A percentile compares a stretch with the other conserved stretches of the same genome.
Conservation (phyloP, 2,329 filamentous ascomycete genomes). For the Pseudogymnoascus sp. region DNA sequence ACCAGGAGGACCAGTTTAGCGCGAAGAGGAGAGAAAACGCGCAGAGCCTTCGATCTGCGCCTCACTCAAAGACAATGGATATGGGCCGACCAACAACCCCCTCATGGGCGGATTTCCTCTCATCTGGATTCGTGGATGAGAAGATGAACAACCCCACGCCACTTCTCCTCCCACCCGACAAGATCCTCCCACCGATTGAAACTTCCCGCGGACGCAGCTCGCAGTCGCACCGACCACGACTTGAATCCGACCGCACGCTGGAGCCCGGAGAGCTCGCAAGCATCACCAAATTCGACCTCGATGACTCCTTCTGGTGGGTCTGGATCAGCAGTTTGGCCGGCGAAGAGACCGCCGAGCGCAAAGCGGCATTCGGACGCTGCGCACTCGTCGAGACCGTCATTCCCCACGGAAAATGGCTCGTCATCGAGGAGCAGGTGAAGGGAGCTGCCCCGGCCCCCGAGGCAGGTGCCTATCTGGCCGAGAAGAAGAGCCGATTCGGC, state of each 20-base stretch:
- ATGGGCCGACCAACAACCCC: constrained; percentile 83
- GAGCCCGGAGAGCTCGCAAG: constrained; percentile 93
- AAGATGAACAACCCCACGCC: constrained; percentile 56
- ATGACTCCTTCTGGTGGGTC: constrained; percentile 99
- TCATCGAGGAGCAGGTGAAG: constrained; percentile 94
- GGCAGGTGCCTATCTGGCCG: constrained; percentile 80
- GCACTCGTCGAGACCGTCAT: constrained; percentile 87
- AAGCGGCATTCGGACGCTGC: constrained; percentile 89
- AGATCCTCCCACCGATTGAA: constrained; percentile 79
- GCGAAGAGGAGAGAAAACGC: constrained; percentile 30
- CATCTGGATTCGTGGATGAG: constrained; percentile 81
- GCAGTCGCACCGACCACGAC: constrained; percentile 69
- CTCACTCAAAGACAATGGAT: constrained; percentile 59
- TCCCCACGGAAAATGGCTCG: constrained; percentile 74
- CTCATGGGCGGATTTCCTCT: constrained; percentile 74
- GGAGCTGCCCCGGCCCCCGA: constrained; percentile 81
- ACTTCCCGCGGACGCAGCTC: constrained; percentile 72
- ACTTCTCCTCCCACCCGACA: constrained; percentile 81
- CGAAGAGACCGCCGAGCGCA: constrained; percentile 78
- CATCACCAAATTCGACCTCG: constrained; percentile 76
- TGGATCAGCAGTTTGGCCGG: constrained; percentile 96
- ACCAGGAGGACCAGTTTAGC: constrained; percentile 42
- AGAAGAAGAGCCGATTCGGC: constrained; percentile 92
- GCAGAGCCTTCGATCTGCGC: constrained; percentile 55
- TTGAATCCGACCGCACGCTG: constrained; percentile 61